Conservation (phyloP, 192 early-diverging fungal genomes). For the Rhizophagus prolifer region DNA sequence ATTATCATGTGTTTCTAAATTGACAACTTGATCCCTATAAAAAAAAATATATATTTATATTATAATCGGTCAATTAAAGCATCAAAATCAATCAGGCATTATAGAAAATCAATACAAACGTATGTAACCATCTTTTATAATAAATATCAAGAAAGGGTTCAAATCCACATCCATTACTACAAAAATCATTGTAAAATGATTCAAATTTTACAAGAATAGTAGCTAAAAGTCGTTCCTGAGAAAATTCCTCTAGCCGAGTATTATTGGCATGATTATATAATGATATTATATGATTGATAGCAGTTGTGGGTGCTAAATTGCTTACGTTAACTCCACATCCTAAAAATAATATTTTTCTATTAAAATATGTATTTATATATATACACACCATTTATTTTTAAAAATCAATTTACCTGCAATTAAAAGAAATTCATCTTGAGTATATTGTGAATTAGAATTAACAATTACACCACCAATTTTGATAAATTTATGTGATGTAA, state of each 20-base stretch:
- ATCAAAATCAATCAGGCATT: neutral
- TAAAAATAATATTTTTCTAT: slow-evolving; percentile 21
- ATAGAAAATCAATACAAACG: slow-evolving; percentile 36
- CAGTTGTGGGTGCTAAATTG: slow-evolving; percentile 83
- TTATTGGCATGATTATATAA: slow-evolving; percentile 52
- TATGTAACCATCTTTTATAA: slow-evolving; percentile 87
- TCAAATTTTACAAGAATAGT: slow-evolving; percentile 73
- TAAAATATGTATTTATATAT: neutral
- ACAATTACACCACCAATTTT: slow-evolving; percentile 94
- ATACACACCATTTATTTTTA: too few species aligned
- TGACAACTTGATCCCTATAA: slow-evolving; percentile 62
- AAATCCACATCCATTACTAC: slow-evolving; percentile 56
- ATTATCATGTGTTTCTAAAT: slow-evolving; percentile 57
- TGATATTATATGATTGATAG: slow-evolving; percentile 78
- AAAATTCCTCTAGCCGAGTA: slow-evolving; percentile 52
- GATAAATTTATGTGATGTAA: slow-evolving; percentile 44
- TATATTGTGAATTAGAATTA: slow-evolving; percentile 80
- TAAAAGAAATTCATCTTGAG: slow-evolving; percentile 69
- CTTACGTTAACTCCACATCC: slow-evolving; percentile 86
- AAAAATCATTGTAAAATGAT: slow-evolving; percentile 71
- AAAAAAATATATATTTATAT: slow-evolving; percentile 8
- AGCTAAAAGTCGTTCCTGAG: slow-evolving; percentile 69
- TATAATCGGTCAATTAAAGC: neutral
- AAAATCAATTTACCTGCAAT: slow-evolving; percentile 66
- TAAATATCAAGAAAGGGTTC: slow-evolving; percentile 75